These are phyloP conservation scores for Centaurea solstitialis DNA, from an alignment of 129 eudicot species.

Conservation along the genomic window DNA sequence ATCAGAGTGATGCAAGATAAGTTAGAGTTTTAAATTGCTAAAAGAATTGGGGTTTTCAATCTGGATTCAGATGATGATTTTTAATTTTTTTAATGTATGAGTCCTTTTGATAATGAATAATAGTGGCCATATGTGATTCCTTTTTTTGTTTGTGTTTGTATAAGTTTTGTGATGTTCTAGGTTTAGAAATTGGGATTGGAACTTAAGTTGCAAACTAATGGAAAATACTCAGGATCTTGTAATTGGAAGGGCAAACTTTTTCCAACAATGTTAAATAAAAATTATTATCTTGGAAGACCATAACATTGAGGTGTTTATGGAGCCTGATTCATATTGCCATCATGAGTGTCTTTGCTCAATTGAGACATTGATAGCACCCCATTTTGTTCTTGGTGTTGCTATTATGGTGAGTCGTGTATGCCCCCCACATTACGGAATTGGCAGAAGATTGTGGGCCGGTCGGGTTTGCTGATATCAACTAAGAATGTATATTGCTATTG, in stretches of 20 bases:
- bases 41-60: background rate
- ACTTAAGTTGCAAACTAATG: background rate
- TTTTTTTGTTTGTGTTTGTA: background rate
- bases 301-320: background rate
- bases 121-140: background rate
- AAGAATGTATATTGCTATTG: too few species aligned
- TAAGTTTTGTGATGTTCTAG: background rate
- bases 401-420: too few species aligned
- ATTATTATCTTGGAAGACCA: background rate
- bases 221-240: background rate
- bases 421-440: too few species aligned
- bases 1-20: background rate
- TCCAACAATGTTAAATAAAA: background rate
- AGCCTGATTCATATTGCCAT: background rate
- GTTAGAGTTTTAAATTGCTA: background rate
- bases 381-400: background rate
- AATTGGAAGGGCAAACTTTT: background rate
- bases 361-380: background rate
- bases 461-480: too few species aligned
- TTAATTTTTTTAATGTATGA: background rate
- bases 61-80: background rate
- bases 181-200: slow-evolving; percentile 6
- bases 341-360: background rate
- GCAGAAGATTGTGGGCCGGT: too few species aligned
- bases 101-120: background rate